A percentile compares a stretch with the other conserved stretches of the same genome.
Evolutionary conservation across 441 rosid genomes (phyloP).

Genomic region (Arabidopsis lyrata): DNA sequence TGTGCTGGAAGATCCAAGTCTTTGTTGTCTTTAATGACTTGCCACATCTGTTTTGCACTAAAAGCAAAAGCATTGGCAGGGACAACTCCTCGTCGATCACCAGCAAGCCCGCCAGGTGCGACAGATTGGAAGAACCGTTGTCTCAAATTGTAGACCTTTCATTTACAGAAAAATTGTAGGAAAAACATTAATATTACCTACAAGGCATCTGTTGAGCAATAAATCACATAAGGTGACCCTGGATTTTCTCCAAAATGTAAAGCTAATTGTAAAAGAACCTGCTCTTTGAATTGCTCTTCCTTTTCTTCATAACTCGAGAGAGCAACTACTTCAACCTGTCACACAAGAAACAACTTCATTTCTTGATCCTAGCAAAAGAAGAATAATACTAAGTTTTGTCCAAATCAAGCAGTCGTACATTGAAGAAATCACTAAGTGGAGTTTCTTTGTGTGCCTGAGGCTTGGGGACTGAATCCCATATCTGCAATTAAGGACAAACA

Average conservation of each 20-base stretch:
- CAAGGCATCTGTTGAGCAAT: constrained; percentile 24
- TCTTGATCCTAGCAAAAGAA: constrained; percentile 30
- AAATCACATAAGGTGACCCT: constrained; percentile 16
- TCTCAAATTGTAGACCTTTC: constrained; percentile 87
- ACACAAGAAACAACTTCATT: constrained; percentile 31
- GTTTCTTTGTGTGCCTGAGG: constrained; percentile 94
- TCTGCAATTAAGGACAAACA: constrained; percentile 58
- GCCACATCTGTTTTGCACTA: constrained; percentile 97
- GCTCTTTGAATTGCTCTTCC: constrained; percentile 96
- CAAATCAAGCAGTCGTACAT: constrained; percentile 55
- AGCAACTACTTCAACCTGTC: constrained; percentile 97
- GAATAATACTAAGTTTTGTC: constrained; percentile 25
- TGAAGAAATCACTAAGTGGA: constrained; percentile 95
- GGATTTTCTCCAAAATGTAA: constrained; percentile 31
- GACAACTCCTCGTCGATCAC: constrained; percentile 97
- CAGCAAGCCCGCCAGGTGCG: constrained; percentile 99
- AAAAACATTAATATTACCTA: constrained; percentile 13
- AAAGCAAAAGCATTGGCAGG: constrained; percentile 98
- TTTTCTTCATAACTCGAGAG: constrained; percentile 99
- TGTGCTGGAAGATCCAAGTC: constrained; percentile 99
- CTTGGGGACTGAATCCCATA: constrained; percentile 98
- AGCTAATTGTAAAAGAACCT: constrained; percentile 57
- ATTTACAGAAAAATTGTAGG: constrained; percentile 1
- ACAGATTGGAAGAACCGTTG: constrained; percentile 90
- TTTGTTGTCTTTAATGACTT: constrained; percentile 95